Evolutionary conservation across 352 stramenopile species (phyloP), one percentile per base, ranked within the genome.

Genomic region (Phytophthora uliginosa): DNA sequence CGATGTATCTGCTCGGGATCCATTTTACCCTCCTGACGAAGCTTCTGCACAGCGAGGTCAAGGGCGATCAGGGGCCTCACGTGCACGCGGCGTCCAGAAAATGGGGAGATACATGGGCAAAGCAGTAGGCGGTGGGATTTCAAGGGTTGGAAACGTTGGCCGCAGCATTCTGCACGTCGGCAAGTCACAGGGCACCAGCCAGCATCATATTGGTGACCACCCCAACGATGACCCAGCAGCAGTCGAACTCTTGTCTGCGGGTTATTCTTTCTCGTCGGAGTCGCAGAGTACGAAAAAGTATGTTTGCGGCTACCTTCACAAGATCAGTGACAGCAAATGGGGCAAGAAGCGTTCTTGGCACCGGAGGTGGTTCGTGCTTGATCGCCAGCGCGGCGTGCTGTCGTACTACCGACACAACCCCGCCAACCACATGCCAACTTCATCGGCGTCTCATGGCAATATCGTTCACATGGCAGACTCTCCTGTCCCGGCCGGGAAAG

Each of bases 271-370:
- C 62, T 95, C 85, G 36, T 93, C 85, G 1, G 88, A 95, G 61
- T 93, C 81, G 7, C 88, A 91, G 59, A 87, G 85, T 55, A 95
- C 84, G 48, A 91, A 91, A 36, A 86, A 93, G 61, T 94, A 94
- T 55, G 87, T 95, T 8, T 93, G 87, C 26, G 89, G 89, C 2
- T 96, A 96, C 52, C 48, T 96, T 15, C 86, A 96, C 77, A 96
- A 96, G 70, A 87, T 96, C 33, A 95, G 88, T 57, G 89, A 96
- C 63, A 88, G 88, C 56, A 96, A 95, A 59, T 95, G 88, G 86
- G 83, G 86, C 0, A 82, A 95, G 57, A 82, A 96, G 62, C 83
- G 88, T 0, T 91, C 86, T 36, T 96, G 89, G 89, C 88, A 96
- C 66, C 83, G 85, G n/a, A 76, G 89, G 45, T 96, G 89, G 89